Evolutionary conservation across 768 basidiomycete genomes (phyloP), one percentile per base, ranked within the genome.

Genomic region (Lactarius psammicola): DNA sequence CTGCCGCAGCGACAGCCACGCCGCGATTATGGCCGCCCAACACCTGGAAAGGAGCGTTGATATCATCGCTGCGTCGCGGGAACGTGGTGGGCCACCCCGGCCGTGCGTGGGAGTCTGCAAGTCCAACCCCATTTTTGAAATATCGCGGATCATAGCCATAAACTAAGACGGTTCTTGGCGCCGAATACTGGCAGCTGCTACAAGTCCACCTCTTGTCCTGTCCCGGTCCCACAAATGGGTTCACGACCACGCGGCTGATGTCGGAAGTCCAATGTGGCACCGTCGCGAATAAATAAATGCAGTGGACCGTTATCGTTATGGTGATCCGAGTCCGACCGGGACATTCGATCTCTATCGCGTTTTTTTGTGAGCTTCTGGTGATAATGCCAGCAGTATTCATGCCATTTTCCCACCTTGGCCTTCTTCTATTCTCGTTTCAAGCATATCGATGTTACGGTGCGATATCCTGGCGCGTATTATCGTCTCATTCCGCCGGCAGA

Each of bases 71-170:
- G 18, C 40, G 44, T 46, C 17, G 17, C 62, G 26, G 33, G 40
- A 42, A 55, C 15, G 54, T 56, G 56, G 34, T 26, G 28, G 34
- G 42, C 54, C 23, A 46, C 40, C 23, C 49, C n/a, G 49, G 26
- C 49, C 44, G 20, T 57, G 36, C 63, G 63, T 59, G 63, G 63
- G 63, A 64, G 57, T 53, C 63, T 53, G 28, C 38, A 23, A 34
- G 46, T 1, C 20, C 40, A 46, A 44, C 20, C 23, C 49, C n/a
- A 26, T 28, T 51, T 20, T 57, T 63, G 49, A 61, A 38, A 61
- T 53, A 38, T 20, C 44, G 56, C 42, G 7, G 30, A 62, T 55
- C 60, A 23, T 20, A 20, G 20, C 42, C 42, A 42, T 26, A 26
- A 34, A 33, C 11, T 5, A 5, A 44, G 11, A n/a, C 10, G 4